Evolutionary conservation across 2,329 filamentous ascomycete species (phyloP).

Genomic region (Monascus ruber): DNA sequence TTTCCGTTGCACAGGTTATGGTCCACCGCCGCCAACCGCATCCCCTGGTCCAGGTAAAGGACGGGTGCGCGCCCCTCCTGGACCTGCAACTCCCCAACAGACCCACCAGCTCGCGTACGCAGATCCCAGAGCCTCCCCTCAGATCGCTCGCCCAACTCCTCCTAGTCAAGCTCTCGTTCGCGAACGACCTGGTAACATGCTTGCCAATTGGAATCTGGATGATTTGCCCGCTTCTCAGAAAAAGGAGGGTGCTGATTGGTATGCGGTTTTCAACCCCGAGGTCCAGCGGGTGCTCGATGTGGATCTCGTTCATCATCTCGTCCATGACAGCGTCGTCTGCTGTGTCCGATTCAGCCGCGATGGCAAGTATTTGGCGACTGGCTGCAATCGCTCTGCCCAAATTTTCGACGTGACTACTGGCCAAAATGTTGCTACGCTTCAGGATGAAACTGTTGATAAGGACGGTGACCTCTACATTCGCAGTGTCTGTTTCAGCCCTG

Average conservation of each 20-base stretch:
- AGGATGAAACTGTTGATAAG: slow-evolving; percentile 78
- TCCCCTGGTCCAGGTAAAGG: slow-evolving; percentile 77
- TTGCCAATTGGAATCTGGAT: slow-evolving; percentile 80
- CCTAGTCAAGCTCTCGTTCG: slow-evolving; percentile 41
- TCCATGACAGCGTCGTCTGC: slow-evolving; percentile 93
- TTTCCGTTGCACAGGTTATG: slow-evolving; percentile 49
- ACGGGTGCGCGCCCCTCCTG: slow-evolving; percentile 51
- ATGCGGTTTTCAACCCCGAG: slow-evolving; percentile 89
- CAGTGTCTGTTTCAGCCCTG: slow-evolving; percentile 96
- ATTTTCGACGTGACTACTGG: slow-evolving; percentile 90
- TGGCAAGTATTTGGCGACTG: slow-evolving; percentile 89
- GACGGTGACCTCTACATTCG: slow-evolving; percentile 91
- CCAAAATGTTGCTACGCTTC: slow-evolving; percentile 76
- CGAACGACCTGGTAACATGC: slow-evolving; percentile 51
- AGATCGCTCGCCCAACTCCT: slow-evolving; percentile 75
- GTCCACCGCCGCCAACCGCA: slow-evolving; percentile 69
- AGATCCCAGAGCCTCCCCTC: slow-evolving; percentile 69
- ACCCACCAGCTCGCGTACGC: slow-evolving; percentile 79
- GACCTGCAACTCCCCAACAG: slow-evolving; percentile 81
- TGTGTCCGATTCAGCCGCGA: slow-evolving; percentile 95
- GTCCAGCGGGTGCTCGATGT: slow-evolving; percentile 86
- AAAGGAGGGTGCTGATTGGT: slow-evolving; percentile 86
- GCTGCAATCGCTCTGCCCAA: slow-evolving; percentile 97
- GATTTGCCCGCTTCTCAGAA: slow-evolving; percentile 76
- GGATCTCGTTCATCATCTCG: slow-evolving; percentile 82